Conservation (phyloP, 2,329 filamentous ascomycete genomes). For the Colletotrichum sp. region DNA sequence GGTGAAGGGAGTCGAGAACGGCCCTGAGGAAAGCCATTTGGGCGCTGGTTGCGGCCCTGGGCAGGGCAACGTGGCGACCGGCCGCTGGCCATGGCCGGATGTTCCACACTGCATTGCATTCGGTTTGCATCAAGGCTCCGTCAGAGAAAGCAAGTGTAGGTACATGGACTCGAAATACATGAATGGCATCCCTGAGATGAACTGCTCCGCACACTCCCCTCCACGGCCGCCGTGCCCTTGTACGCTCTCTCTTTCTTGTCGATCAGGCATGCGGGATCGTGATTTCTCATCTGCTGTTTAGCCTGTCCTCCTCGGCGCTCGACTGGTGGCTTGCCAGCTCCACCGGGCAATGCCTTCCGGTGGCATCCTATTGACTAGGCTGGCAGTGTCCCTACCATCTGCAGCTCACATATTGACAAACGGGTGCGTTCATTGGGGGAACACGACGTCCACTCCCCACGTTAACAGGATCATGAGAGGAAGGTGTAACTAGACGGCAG, state of each 20-base stretch:
- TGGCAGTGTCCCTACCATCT: background rate
- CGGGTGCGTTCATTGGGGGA: background rate
- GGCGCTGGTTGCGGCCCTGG: slow-evolving; percentile 8
- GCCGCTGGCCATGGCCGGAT: slow-evolving; percentile 21
- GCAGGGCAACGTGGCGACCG: slow-evolving; percentile 23
- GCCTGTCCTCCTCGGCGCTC: background rate
- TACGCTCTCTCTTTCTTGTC: background rate
- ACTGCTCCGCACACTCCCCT: background rate
- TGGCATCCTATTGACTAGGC: slow-evolving; percentile 2
- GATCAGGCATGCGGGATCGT: slow-evolving; percentile 4
- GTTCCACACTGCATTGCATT: slow-evolving; percentile 22
- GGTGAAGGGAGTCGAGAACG: background rate
- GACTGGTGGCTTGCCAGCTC: background rate
- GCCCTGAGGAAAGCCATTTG: background rate
- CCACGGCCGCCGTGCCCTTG: background rate
- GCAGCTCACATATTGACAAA: background rate
- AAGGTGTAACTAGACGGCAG: background rate
- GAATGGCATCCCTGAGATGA: background rate
- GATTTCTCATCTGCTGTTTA: background rate
- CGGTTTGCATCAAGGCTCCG: background rate
- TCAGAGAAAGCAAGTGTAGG: background rate
- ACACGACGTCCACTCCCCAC: background rate
- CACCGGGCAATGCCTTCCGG: slow-evolving; percentile 3
- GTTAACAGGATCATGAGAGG: background rate
- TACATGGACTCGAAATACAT: background rate